phyloP scores from a whole-genome alignment of 2,329 filamentous ascomycete genomes.

The Ciborinia camelliae region DNA sequence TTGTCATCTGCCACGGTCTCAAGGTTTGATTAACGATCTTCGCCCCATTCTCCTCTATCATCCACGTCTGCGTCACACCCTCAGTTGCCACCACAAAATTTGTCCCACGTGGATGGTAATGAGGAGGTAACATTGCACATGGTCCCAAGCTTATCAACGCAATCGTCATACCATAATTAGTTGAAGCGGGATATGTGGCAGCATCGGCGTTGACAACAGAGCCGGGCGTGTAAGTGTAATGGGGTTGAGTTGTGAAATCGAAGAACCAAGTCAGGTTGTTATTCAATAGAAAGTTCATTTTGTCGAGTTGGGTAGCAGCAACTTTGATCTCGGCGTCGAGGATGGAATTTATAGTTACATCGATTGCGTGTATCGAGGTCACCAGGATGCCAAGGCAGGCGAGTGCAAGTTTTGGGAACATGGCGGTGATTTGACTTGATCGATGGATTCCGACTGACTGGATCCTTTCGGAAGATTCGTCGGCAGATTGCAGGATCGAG shows the following conservation, averaged over 20 bases:
- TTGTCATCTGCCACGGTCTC: conserved; percentile 46
- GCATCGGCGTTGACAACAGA: conserved; percentile 51
- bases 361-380: conserved; percentile 36
- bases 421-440: neutral
- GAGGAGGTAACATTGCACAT: conserved; percentile 50
- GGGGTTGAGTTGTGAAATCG: conserved; percentile 45
- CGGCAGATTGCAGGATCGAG: conserved; percentile 10
- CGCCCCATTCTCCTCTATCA: conserved; percentile 51
- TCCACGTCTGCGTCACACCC: conserved; percentile 50
- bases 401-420: neutral
- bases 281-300: conserved; percentile 41
- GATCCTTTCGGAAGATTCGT: neutral
- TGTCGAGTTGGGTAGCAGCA: conserved; percentile 46
- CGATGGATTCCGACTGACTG: neutral
- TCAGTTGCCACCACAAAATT: conserved; percentile 48
- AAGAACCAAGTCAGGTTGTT: conserved; percentile 46
- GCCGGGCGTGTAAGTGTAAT: conserved; percentile 45
- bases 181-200: conserved; percentile 48
- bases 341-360: conserved; percentile 41
- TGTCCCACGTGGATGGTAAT: conserved; percentile 48
- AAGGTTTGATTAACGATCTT: conserved; percentile 42
- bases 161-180: conserved; percentile 47
- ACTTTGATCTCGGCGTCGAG: conserved; percentile 41
- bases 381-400: neutral
- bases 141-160: conserved; percentile 48